Evolutionary conservation across 2,329 filamentous ascomycete species (phyloP).

Genomic region (Colletotrichum australisinense): DNA sequence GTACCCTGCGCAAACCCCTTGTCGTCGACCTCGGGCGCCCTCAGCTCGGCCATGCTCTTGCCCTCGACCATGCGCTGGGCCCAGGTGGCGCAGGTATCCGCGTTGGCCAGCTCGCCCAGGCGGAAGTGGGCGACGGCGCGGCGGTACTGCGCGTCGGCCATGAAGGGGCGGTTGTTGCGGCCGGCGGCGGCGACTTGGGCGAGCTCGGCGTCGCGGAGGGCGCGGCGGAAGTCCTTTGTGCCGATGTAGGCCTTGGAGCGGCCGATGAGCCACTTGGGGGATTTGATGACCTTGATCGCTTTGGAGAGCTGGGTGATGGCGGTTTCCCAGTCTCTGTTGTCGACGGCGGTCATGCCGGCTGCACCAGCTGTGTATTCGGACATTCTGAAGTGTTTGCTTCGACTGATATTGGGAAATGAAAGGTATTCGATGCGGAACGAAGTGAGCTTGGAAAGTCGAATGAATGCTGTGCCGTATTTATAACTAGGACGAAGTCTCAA

Average conservation of each 20-base stretch:
- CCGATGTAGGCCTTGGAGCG: conserved; percentile 84
- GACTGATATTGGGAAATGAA: no score
- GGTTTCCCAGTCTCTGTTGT: conserved; percentile 70
- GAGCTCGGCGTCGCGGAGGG: conserved; percentile 76
- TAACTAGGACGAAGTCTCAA: neutral
- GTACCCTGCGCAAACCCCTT: conserved; percentile 61
- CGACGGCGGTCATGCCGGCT: conserved; percentile 74
- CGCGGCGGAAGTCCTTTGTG: conserved; percentile 67
- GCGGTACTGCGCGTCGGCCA: conserved; percentile 85
- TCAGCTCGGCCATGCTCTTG: conserved; percentile 48
- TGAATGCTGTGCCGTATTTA: neutral
- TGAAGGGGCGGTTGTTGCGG: conserved; percentile 79
- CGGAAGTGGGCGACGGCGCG: conserved; percentile 80
- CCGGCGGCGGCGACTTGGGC: conserved; percentile 71
- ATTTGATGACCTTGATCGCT: conserved; percentile 74
- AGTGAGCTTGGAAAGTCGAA: neutral
- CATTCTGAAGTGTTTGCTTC: conserved; percentile 54
- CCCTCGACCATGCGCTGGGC: conserved; percentile 56
- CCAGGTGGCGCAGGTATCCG: conserved; percentile 76
- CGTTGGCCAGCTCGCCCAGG: conserved; percentile 78
- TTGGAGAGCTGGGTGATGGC: conserved; percentile 77
- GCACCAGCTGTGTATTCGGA: conserved; percentile 62
- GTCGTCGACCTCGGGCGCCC: conserved; percentile 52
- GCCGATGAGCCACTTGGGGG: conserved; percentile 83
- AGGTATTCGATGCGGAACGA: neutral